Evolutionary conservation across 2,329 filamentous ascomycete species (phyloP).

Genomic region (Nannizziopsis arthrosporioides): DNA sequence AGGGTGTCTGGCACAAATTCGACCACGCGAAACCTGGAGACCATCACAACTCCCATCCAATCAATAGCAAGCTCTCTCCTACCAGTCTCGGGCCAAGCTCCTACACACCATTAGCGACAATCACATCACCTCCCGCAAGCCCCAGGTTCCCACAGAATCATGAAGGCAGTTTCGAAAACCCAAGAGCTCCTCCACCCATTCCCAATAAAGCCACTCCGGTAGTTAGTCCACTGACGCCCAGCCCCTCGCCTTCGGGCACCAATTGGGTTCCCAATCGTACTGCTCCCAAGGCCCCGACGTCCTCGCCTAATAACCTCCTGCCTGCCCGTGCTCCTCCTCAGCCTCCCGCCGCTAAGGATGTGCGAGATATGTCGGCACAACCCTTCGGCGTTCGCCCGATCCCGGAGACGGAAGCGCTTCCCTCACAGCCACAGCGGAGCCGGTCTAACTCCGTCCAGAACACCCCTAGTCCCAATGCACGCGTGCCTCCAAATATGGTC

Average conservation of each 20-base stretch:
- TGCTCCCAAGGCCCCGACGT: constrained; percentile 70
- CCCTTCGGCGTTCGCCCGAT: constrained; percentile 41
- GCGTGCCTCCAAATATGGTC: constrained; percentile 28
- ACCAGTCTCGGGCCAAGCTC: constrained; percentile 35
- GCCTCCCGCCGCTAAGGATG: constrained; percentile 30
- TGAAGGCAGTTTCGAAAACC: constrained; percentile 94
- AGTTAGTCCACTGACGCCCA: constrained; percentile 36
- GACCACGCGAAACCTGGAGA: constrained; percentile 61
- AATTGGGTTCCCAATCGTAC: constrained; percentile 64
- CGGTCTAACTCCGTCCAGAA: constrained; percentile 56
- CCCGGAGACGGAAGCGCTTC: constrained; percentile 45
- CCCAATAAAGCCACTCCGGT: constrained; percentile 51
- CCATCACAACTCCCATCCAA: constrained; percentile 23
- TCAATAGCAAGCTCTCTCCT: constrained; percentile 30
- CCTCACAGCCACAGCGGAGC: constrained; percentile 56
- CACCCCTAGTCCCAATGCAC: constrained; percentile 37
- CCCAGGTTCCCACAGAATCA: constrained; percentile 80
- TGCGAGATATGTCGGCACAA: constrained; percentile 41
- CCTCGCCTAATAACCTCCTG: constrained; percentile 25
- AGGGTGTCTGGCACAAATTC: constrained; percentile 92
- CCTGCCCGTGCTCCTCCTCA: constrained; percentile 36
- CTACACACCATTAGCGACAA: constrained; percentile 46
- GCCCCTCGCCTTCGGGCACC: constrained; percentile 14
- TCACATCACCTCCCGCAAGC: constrained; percentile 69
- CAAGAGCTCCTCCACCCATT: constrained; percentile 80